Conservation (phyloP, 805 yeast species). For the Saccharomycopsis selenospora region DNA sequence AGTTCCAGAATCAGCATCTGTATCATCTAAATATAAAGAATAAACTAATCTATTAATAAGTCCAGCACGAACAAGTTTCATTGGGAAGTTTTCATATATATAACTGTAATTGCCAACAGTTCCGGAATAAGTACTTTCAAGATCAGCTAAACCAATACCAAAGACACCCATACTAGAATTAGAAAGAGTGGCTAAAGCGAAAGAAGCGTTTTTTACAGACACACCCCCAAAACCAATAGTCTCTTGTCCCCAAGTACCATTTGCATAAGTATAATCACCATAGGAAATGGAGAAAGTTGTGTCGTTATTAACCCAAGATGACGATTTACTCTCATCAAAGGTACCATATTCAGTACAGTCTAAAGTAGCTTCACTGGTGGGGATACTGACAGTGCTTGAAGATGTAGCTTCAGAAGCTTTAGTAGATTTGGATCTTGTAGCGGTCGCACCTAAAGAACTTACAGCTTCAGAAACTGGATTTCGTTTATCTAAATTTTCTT, state of each 20-base stretch:
- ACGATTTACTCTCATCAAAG: slow-evolving; percentile 30
- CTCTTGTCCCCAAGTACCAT: slow-evolving; percentile 61
- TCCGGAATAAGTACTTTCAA: slow-evolving; percentile 53
- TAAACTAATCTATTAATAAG: slow-evolving; percentile 48
- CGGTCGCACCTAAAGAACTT: no score
- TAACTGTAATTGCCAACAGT: slow-evolving; percentile 24
- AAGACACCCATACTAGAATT: slow-evolving; percentile 64
- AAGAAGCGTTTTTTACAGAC: slow-evolving; percentile 43
- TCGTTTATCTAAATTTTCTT: no score
- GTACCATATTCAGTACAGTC: slow-evolving; percentile 36
- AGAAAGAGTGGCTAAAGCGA: slow-evolving; percentile 67
- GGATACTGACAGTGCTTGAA: no score
- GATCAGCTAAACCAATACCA: slow-evolving; percentile 62
- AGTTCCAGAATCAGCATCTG: slow-evolving; percentile 39
- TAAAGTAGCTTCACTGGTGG: slow-evolving; percentile 19
- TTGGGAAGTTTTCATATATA: slow-evolving; percentile 61
- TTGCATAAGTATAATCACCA: slow-evolving; percentile 43
- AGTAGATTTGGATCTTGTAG: no score
- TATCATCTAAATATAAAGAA: slow-evolving; percentile 51
- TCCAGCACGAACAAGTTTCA: slow-evolving; percentile 50
- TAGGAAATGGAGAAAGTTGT: slow-evolving; percentile 36
- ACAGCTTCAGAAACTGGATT: no score
- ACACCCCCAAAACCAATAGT: slow-evolving; percentile 44
- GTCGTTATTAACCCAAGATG: slow-evolving; percentile 28
- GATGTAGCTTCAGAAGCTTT: no score